Percentiles rank a stretch among this genome's conserved stretches.
These are phyloP conservation scores for Phytophthora hybrid DNA, from an alignment of 352 stramenopile genomes.

Conservation along the genomic window DNA sequence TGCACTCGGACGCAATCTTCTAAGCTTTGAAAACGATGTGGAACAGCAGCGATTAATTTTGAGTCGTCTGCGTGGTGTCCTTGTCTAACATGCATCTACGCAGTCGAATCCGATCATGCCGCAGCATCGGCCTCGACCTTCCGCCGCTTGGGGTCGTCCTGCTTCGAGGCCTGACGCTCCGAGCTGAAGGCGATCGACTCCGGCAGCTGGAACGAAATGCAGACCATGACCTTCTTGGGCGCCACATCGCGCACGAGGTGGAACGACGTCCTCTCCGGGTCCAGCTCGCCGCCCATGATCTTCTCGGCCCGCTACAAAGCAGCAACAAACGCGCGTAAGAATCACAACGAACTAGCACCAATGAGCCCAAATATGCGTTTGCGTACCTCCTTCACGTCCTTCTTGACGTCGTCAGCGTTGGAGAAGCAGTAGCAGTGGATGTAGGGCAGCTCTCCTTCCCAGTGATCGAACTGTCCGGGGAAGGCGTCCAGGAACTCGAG, in stretches of 20 bases:
- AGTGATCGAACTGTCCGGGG: conserved; percentile 68
- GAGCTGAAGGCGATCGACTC: conserved; percentile 68
- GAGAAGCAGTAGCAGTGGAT: conserved; percentile 98
- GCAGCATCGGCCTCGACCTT: conserved; percentile 43
- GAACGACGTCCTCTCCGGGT: conserved; percentile 56
- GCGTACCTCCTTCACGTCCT: conserved; percentile 75
- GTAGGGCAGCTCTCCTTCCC: conserved; percentile 75
- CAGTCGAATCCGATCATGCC: too few species aligned
- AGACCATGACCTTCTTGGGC: conserved; percentile 98
- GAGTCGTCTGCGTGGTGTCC: background rate
- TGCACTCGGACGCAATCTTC: background rate
- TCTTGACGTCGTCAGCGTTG: conserved; percentile 75
- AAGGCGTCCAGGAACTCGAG: conserved; percentile 94
- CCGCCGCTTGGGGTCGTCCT: conserved; percentile 59
- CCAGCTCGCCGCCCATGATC: conserved; percentile 72
- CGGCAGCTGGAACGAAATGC: conserved; percentile 95
- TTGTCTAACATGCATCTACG: conserved; percentile 23
- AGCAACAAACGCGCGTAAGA: conserved; percentile 17
- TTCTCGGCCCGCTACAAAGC: conserved; percentile 63
- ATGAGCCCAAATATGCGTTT: background rate
- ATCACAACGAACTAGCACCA: background rate
- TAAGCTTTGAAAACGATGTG: conserved; percentile 7
- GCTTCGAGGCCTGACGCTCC: conserved; percentile 46
- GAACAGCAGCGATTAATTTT: conserved; percentile 24
- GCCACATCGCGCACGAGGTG: conserved; percentile 96